Evolutionary conservation across 2,329 filamentous ascomycete genomes (phyloP).

Genomic region (Hymenoscyphus repandus): DNA sequence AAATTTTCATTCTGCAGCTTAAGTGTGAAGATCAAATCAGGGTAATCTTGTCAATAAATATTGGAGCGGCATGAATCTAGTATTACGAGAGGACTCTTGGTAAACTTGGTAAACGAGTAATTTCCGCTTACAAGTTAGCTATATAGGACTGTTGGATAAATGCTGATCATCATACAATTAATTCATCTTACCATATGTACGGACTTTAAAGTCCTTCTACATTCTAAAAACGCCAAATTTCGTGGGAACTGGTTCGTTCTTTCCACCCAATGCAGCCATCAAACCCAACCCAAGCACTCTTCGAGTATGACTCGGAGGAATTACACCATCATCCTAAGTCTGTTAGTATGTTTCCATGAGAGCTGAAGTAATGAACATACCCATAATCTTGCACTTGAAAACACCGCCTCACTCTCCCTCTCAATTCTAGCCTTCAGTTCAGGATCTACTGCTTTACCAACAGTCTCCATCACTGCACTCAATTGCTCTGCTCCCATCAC

Average conservation of each 20-base stretch:
- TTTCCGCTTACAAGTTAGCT: no score
- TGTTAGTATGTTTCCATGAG: conserved; percentile 11
- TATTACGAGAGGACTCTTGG: no score
- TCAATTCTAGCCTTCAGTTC: conserved; percentile 82
- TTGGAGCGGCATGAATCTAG: no score
- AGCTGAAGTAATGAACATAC: conserved; percentile 33
- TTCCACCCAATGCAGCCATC: conserved; percentile 64
- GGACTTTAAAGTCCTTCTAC: conserved; percentile 40
- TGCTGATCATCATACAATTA: neutral
- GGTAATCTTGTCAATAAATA: no score
- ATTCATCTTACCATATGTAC: neutral
- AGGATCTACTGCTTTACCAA: conserved; percentile 77
- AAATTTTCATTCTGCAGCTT: no score
- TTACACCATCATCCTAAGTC: conserved; percentile 68
- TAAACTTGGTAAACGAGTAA: no score
- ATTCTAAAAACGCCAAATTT: conserved; percentile 81
- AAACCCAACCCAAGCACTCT: conserved; percentile 68
- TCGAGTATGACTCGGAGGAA: conserved; percentile 71
- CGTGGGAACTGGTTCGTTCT: conserved; percentile 55
- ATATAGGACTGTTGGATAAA: no score
- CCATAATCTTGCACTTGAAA: conserved; percentile 86
- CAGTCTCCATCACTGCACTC: conserved; percentile 87
- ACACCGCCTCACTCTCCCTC: conserved; percentile 80
- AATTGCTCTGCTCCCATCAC: conserved; percentile 97
- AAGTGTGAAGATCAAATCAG: no score